Evolutionary conservation across 1,284 basidiomycete genomes (phyloP), one percentile per base, ranked within the genome.

Genomic region (Apiotrichum akiyoshidainum): DNA sequence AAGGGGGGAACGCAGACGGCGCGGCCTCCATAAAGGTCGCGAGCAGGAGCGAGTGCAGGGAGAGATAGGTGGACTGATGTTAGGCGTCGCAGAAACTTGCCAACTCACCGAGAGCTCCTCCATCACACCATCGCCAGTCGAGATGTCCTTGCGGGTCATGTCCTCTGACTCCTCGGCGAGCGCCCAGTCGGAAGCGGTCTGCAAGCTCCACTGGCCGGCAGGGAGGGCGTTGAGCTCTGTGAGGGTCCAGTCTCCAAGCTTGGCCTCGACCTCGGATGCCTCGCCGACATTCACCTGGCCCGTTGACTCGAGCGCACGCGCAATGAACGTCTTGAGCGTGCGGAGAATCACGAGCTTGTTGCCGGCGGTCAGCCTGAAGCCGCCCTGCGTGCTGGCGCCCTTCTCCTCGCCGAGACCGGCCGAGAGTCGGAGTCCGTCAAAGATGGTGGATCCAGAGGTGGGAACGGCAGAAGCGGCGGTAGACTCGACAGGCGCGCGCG

Each of bases 21-120:
- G 90, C 90, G 61, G 85, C 84, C 73, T 96, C 92, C 22, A 96
- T 82, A 73, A 92, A 90, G 0, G 88, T 87, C 8, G 90, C 86
- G 1, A 90, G 80, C 7, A 96, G 79, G 4, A 86, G 87, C 0
- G 89, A 82, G 67, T 92, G 84, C 17, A 96, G 77, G 9, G 86
- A 84, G 41, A 81, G 77, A 48, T 77, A 78, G 11, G 75, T 61
- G 19, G 66, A 55, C 71, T 72, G 59, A 8, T 11, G 21, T 39
- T 47, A 63, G 60, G n/a, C 10, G 45, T 50, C 35, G 22, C 16
- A 1, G 13, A 34, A 49, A 12, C 11, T 14, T 11, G 7, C 10
- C 5, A 14, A 52, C 55, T 54, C 46, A 75, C 73, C 2, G 65
- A 59, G 12, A 74, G 50, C 19, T 68, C 62, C 2, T 62, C 60